These are phyloP conservation scores for Thymus mandschuricus DNA, from an alignment of 257 asterid genomes.

Conservation along the genomic window DNA sequence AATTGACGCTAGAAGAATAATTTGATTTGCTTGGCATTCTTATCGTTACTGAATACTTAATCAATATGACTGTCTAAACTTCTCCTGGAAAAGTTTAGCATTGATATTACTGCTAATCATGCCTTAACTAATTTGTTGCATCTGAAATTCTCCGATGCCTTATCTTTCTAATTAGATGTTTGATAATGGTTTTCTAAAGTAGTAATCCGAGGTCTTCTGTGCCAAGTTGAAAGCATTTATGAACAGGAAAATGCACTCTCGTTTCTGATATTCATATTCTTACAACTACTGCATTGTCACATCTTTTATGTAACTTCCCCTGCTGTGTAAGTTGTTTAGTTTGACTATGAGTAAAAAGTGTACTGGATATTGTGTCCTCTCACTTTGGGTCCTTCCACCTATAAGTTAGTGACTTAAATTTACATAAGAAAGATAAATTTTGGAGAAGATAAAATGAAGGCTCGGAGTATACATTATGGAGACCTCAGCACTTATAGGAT, in stretches of 20 bases:
- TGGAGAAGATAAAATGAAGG: background rate
- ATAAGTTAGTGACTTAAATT: background rate
- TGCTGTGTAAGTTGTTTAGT: background rate
- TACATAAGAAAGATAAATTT: background rate
- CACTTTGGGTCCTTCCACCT: too few species aligned
- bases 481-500: background rate
- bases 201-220: conserved; percentile 13
- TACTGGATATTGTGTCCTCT: background rate
- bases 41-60: background rate
- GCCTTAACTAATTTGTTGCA: background rate
- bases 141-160: background rate
- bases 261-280: background rate
- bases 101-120: background rate
- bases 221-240: background rate
- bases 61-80: conserved; percentile 3
- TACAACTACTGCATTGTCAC: conserved; percentile 11
- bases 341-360: background rate
- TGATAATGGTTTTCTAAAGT: conserved; percentile 7
- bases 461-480: conserved; percentile 8
- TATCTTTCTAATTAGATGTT: background rate
- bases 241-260: conserved; percentile 11
- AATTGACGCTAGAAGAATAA: background rate
- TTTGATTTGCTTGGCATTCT: conserved; percentile 13
- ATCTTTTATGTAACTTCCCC: conserved; percentile 4
- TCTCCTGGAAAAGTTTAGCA: background rate